A percentile compares a stretch with the other conserved stretches of the same genome.
Evolutionary conservation across 176 grass and related monocot genomes (phyloP).

Genomic region (Carex parvula): DNA sequence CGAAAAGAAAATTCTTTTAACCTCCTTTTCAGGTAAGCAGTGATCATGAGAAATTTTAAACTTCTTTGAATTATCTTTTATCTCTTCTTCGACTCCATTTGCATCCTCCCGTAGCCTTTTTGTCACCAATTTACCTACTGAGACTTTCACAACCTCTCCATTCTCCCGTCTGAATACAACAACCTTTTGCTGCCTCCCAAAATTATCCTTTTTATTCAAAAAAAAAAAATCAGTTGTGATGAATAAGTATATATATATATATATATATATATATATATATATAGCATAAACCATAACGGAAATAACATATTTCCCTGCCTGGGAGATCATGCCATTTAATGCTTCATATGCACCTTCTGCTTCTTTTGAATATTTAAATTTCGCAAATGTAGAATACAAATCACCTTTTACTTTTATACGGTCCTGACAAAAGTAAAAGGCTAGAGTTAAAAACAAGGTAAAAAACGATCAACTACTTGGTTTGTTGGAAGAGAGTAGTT

Average conservation of each 20-base stretch:
- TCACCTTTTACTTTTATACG: constrained; percentile 52
- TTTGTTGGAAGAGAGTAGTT: too few relatives aligned
- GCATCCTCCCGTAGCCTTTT: not conserved
- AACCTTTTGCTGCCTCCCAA: constrained; percentile 43
- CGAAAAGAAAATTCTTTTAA: not conserved
- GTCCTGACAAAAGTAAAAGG: constrained; percentile 32
- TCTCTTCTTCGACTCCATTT: not conserved
- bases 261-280: too few relatives aligned
- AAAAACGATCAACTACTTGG: too few relatives aligned
- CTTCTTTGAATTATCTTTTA: not conserved
- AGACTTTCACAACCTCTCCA: constrained; percentile 38
- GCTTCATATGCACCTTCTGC: constrained; percentile 56
- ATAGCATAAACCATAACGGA: not conserved
- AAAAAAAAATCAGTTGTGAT: not conserved
- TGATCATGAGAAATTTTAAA: constrained; percentile 11
- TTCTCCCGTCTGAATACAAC: constrained; percentile 50
- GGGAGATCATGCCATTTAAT: constrained; percentile 50
- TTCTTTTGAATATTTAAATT: constrained; percentile 39
- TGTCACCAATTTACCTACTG: not conserved
- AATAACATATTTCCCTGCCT: constrained; percentile 28
- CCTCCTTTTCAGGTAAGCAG: not conserved
- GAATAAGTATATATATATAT: not conserved
- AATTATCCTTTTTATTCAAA: constrained; percentile 36
- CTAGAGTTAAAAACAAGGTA: not conserved
- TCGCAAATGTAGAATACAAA: constrained; percentile 63